Percentiles rank a stretch among this genome's conserved stretches.
These are phyloP conservation scores for Botrytis cinerea DNA, from an alignment of 2,329 filamentous ascomycete genomes.

Conservation along the genomic window DNA sequence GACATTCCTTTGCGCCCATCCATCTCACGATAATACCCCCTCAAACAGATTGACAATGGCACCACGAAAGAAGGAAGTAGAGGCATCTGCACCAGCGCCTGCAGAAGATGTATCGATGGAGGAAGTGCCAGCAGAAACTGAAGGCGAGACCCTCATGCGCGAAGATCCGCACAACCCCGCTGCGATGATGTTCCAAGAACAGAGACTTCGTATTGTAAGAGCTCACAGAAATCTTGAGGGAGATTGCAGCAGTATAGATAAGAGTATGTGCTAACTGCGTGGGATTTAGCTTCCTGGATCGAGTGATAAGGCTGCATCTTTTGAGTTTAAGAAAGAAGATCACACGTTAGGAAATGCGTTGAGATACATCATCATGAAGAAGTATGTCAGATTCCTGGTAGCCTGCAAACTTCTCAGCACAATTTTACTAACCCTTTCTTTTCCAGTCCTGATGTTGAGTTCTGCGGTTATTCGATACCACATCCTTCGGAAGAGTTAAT, in stretches of 20 bases:
- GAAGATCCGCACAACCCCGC: constrained; percentile 29
- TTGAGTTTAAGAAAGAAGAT: constrained; percentile 90
- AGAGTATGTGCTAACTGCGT: not conserved
- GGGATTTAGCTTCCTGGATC: constrained; percentile 17
- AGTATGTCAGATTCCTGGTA: constrained; percentile 57
- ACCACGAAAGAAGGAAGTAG: constrained; percentile 33
- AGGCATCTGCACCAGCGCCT: constrained; percentile 22
- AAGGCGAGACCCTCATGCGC: constrained; percentile 21
- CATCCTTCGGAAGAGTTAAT: constrained; percentile 95
- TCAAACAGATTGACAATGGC: constrained; percentile 29
- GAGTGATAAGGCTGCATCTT: constrained; percentile 80
- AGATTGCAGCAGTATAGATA: not conserved
- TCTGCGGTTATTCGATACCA: constrained; percentile 96
- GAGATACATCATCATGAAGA: constrained; percentile 97
- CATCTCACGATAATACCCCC: not conserved
- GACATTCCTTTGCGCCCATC: constrained; percentile 23
- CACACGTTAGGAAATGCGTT: constrained; percentile 95
- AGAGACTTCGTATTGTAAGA: constrained; percentile 38
- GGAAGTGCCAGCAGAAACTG: constrained; percentile 30
- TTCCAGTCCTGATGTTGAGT: constrained; percentile 86
- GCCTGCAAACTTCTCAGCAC: not conserved
- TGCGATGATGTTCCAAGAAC: constrained; percentile 30
- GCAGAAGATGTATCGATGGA: constrained; percentile 38
- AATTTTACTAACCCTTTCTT: constrained; percentile 25
- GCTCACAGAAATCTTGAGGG: not conserved